phyloP scores from a whole-genome alignment of 352 stramenopile species.

The Globisporangium cederbergense region DNA sequence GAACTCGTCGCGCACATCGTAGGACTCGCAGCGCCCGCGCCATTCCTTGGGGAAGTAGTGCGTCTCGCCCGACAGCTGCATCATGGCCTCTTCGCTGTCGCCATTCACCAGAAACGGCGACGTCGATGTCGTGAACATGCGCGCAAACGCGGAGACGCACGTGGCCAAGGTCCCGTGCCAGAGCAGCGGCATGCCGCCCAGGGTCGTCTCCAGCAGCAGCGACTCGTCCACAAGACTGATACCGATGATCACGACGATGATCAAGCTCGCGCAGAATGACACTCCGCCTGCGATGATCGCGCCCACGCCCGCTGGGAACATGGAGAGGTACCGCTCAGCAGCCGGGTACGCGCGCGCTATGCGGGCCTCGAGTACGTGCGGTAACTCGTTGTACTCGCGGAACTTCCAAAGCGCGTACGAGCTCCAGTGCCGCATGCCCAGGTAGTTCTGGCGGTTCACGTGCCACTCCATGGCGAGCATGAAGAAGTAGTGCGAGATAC shows the following conservation, averaged over 20 bases:
- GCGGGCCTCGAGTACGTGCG: slow-evolving; percentile 94
- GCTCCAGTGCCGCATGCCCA: slow-evolving; percentile 94
- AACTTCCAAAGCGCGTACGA: slow-evolving; percentile 89
- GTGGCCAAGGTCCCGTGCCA: slow-evolving; percentile 96
- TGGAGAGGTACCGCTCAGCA: slow-evolving; percentile 91
- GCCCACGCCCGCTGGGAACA: slow-evolving; percentile 91
- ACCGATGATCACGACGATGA: slow-evolving; percentile 93
- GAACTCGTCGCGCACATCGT: slow-evolving; percentile 88
- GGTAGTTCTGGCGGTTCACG: slow-evolving; percentile 88
- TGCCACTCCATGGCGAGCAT: slow-evolving; percentile 96
- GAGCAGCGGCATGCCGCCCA: slow-evolving; percentile 92
- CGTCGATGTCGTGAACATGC: slow-evolving; percentile 68
- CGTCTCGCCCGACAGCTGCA: slow-evolving; percentile 87
- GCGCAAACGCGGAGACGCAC: slow-evolving; percentile 72
- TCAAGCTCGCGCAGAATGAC: slow-evolving; percentile 94
- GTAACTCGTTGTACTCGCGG: slow-evolving; percentile 98
- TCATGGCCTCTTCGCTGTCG: slow-evolving; percentile 83
- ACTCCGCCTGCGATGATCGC: slow-evolving; percentile 91
- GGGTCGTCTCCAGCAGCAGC: slow-evolving; percentile 94
- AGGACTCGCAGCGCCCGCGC: slow-evolving; percentile 82
- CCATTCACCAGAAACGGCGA: slow-evolving; percentile 75
- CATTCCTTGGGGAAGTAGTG: slow-evolving; percentile 97
- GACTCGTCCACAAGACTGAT: slow-evolving; percentile 95
- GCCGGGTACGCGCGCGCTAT: slow-evolving; percentile 91
- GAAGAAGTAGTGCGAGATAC: slow-evolving; percentile 96